Percentiles rank a stretch among this genome's conserved stretches.
Evolutionary conservation across 768 basidiomycete genomes (phyloP).

Genomic region (Coprinopsis marcescibilis): DNA sequence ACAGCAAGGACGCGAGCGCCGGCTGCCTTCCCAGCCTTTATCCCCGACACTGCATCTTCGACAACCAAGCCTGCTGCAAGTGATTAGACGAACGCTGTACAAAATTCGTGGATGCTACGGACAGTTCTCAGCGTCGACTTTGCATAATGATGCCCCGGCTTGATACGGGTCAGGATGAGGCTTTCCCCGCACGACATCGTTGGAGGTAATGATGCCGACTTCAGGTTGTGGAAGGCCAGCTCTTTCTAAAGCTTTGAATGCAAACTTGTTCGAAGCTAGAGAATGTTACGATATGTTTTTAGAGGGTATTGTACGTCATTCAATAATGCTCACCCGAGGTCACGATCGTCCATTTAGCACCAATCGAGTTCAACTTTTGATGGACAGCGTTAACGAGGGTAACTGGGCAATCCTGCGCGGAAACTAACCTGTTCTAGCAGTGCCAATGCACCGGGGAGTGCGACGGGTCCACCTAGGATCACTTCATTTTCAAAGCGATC

Average conservation of each 20-base stretch:
- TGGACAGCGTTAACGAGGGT: neutral
- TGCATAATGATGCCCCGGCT: constrained; percentile 59
- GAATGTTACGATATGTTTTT: constrained; percentile 1
- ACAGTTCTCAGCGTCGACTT: constrained; percentile 56
- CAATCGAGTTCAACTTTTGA: constrained; percentile 22
- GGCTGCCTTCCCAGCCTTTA: constrained; percentile 68
- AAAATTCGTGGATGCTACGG: constrained; percentile 13
- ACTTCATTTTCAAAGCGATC: constrained; percentile 77
- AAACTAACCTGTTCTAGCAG: constrained; percentile 48
- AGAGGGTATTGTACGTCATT: neutral
- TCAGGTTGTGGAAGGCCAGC: constrained; percentile 56
- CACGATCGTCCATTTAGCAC: constrained; percentile 70
- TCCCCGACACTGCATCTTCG: constrained; percentile 85
- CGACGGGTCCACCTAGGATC: constrained; percentile 52
- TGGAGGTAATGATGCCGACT: constrained; percentile 64
- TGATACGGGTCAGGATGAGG: constrained; percentile 89
- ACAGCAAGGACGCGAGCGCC: constrained; percentile 76
- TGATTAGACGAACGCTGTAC: neutral
- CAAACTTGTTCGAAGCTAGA: constrained; percentile 69
- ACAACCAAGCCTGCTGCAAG: constrained; percentile 64
- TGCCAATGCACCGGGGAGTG: constrained; percentile 58
- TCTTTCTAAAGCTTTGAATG: constrained; percentile 58
- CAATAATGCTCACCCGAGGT: constrained; percentile 55
- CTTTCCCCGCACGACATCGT: constrained; percentile 69
- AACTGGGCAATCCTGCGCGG: neutral